phyloP scores from a whole-genome alignment of 257 asterid genomes.

The Ilex aquifolium region DNA sequence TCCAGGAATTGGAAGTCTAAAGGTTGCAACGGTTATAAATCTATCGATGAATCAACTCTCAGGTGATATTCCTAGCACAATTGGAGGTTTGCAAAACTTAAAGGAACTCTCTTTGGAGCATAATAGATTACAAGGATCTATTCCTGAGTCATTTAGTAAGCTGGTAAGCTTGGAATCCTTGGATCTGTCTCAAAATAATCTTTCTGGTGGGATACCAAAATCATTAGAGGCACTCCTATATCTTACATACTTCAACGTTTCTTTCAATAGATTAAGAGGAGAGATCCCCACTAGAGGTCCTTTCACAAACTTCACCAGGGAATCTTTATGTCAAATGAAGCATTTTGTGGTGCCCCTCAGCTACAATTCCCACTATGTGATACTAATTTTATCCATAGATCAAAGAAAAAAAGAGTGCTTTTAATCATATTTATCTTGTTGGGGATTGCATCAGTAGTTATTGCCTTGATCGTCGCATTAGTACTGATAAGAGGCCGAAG shows the following conservation, averaged over 20 bases:
- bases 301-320: too few species aligned
- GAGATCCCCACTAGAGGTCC: too few species aligned
- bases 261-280: not conserved
- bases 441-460: not conserved
- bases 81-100: not conserved
- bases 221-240: constrained; percentile 1
- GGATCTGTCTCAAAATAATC: constrained; percentile 2
- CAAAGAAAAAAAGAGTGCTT: not conserved
- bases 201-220: constrained; percentile 1
- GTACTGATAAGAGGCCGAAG: not conserved
- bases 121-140: constrained; percentile 22
- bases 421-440: not conserved
- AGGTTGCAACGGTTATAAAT: not conserved
- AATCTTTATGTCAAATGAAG: not conserved
- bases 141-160: constrained; percentile 19
- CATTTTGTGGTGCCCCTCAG: constrained; percentile 1
- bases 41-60: too few species aligned
- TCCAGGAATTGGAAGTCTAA: not conserved
- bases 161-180: not conserved
- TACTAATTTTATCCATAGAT: not conserved
- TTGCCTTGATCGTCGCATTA: not conserved
- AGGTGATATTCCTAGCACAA: not conserved
- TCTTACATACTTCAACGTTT: constrained; percentile 1
- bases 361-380: not conserved
- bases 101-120: not conserved